phyloP scores from a whole-genome alignment of 768 basidiomycete genomes.

The Leccinum boreale region DNA sequence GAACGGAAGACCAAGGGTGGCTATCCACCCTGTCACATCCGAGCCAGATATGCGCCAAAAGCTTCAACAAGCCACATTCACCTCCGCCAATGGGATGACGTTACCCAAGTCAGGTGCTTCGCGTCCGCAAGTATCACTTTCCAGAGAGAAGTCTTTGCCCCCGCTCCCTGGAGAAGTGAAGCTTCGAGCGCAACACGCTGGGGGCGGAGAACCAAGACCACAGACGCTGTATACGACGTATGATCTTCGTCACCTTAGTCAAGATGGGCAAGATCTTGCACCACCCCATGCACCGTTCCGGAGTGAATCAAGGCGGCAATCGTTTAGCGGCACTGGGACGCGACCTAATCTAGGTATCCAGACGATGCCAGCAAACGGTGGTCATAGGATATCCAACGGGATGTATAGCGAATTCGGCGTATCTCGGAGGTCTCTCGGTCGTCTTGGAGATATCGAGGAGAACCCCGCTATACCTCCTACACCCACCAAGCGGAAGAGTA shows the following conservation, averaged over 20 bases:
- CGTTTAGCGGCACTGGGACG: constrained; percentile 66
- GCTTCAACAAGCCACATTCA: constrained; percentile 34
- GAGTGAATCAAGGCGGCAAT: constrained; percentile 64
- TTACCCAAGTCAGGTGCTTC: constrained; percentile 20
- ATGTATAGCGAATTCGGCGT: constrained; percentile 73
- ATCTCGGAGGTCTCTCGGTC: constrained; percentile 56
- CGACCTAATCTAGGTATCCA: constrained; percentile 52
- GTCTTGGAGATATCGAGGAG: constrained; percentile 31
- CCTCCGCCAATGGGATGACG: constrained; percentile 32
- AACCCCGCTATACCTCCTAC: constrained; percentile 29
- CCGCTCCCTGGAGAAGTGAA: constrained; percentile 64
- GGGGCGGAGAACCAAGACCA: constrained; percentile 48
- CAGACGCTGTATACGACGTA: constrained; percentile 63
- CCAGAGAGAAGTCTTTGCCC: constrained; percentile 73
- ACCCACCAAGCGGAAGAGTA: constrained; percentile 64
- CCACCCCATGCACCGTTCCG: constrained; percentile 68
- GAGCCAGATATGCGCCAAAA: constrained; percentile 61
- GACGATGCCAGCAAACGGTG: constrained; percentile 43
- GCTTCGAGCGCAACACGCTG: constrained; percentile 34
- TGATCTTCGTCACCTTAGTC: constrained; percentile 51
- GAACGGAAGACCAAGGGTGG: constrained; percentile 36
- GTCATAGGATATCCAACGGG: constrained; percentile 33
- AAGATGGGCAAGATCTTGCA: constrained; percentile 45
- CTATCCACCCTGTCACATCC: constrained; percentile 52
- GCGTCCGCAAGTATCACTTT: constrained; percentile 24